Percentiles rank a stretch among this genome's conserved stretches.
Conservation (phyloP, 306 rosid species). For the Bauhinia variegata region DNA sequence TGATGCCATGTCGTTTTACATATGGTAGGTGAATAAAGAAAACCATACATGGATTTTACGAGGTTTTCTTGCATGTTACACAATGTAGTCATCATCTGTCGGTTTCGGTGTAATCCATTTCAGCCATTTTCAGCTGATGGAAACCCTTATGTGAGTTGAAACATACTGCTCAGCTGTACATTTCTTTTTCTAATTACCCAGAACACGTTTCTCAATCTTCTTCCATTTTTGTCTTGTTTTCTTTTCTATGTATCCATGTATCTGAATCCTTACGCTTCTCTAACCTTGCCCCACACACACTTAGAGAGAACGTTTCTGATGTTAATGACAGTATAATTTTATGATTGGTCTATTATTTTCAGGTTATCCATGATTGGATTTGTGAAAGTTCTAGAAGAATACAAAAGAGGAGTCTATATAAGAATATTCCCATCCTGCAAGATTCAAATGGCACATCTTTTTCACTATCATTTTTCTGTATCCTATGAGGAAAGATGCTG, state of each 20-base stretch:
- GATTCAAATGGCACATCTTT: slow-evolving; percentile 47
- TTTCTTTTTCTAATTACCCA: slow-evolving; percentile 9
- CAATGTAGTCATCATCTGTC: slow-evolving; percentile 38
- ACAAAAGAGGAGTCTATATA: slow-evolving; percentile 29
- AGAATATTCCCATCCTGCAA: slow-evolving; percentile 38
- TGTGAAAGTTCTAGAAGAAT: slow-evolving; percentile 18
- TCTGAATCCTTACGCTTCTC: slow-evolving; percentile 30
- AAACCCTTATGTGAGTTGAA: slow-evolving; percentile 35
- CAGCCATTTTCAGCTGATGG: slow-evolving; percentile 43
- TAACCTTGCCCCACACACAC: slow-evolving; percentile 21
- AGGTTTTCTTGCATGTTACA: slow-evolving; percentile 69
- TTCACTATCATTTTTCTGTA: slow-evolving; percentile 26
- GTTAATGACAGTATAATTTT: slow-evolving; percentile 10
- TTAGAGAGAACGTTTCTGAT: slow-evolving; percentile 30
- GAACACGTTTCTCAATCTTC: slow-evolving; percentile 16
- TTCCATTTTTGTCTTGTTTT: neutral
- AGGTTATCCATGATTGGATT: slow-evolving; percentile 33
- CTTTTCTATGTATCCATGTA: slow-evolving; percentile 10
- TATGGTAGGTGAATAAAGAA: slow-evolving; percentile 54
- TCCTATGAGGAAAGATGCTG: slow-evolving; percentile 37
- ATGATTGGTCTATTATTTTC: slow-evolving; percentile 50
- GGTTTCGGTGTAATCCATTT: slow-evolving; percentile 29
- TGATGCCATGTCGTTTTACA: slow-evolving; percentile 56
- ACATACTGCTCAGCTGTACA: slow-evolving; percentile 50
- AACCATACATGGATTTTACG: slow-evolving; percentile 35